Evolutionary conservation across 257 asterid species (phyloP).

Genomic region (Cinchona pubescens): DNA sequence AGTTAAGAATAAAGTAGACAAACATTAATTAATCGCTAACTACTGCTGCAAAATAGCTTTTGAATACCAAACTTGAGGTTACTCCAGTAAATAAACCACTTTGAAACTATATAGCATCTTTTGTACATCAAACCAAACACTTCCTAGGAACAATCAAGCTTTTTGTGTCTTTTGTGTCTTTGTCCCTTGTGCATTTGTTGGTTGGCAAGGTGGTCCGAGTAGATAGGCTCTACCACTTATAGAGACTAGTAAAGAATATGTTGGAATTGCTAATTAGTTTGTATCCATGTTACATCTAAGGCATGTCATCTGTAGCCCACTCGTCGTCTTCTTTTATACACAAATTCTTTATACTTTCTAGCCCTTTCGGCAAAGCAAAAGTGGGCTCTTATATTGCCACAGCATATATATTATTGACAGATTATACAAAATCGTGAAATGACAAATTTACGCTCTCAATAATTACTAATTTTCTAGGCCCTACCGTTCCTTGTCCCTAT

Average conservation of each 20-base stretch:
- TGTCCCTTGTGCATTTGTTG: background rate
- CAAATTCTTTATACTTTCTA: background rate
- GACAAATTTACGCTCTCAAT: too few species aligned
- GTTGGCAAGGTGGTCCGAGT: slow-evolving; percentile 3
- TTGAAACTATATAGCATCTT: background rate
- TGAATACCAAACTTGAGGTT: background rate
- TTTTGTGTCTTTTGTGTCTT: background rate
- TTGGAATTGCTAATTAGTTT: background rate
- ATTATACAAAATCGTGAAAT: too few species aligned
- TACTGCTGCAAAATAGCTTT: background rate
- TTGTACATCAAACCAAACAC: slow-evolving; percentile 7
- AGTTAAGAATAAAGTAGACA: background rate
- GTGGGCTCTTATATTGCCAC: too few species aligned
- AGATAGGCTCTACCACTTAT: background rate
- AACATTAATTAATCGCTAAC: background rate
- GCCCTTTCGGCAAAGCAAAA: slow-evolving; percentile 5
- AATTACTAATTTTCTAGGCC: too few species aligned
- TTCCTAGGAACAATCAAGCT: background rate
- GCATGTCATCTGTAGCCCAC: slow-evolving; percentile 14
- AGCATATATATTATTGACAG: too few species aligned
- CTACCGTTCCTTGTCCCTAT: too few species aligned
- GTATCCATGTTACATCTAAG: background rate
- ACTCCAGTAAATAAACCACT: background rate
- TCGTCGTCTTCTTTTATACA: slow-evolving; percentile 5
- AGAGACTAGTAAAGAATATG: background rate